These are phyloP conservation scores for Aquilaria agallochum DNA, from an alignment of 441 rosid species.

Conservation along the genomic window DNA sequence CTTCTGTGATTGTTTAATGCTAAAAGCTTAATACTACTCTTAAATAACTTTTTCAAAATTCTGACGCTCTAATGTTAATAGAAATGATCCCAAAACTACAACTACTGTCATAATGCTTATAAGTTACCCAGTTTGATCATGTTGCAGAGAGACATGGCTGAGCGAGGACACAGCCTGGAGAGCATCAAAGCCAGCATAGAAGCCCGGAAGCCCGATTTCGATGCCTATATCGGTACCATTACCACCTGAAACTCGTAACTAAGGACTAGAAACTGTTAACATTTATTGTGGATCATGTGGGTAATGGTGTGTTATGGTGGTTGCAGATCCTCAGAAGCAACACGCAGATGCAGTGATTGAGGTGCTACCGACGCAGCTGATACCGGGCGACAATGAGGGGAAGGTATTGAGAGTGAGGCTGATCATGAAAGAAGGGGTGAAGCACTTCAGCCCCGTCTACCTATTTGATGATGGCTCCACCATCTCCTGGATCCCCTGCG, in stretches of 20 bases:
- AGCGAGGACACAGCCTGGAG: constrained; percentile 97
- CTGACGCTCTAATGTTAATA: too few species aligned
- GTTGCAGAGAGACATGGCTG: constrained; percentile 94
- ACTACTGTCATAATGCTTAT: too few species aligned
- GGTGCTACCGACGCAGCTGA: constrained; percentile 84
- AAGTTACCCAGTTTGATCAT: not conserved
- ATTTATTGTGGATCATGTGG: not conserved
- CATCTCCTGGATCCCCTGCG: constrained; percentile 93
- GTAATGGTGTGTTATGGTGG: not conserved
- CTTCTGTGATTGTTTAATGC: not conserved
- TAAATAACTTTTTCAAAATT: too few species aligned
- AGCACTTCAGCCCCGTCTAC: constrained; percentile 83
- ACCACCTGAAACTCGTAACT: not conserved
- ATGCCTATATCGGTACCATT: constrained; percentile 81
- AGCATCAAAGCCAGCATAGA: constrained; percentile 96
- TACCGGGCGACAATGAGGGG: constrained; percentile 90
- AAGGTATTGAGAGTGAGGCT: constrained; percentile 84
- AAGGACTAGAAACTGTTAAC: not conserved
- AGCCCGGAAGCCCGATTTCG: constrained; percentile 93
- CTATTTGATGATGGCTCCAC: constrained; percentile 95
- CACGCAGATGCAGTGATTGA: constrained; percentile 94
- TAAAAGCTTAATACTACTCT: not conserved
- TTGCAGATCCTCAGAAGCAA: constrained; percentile 92
- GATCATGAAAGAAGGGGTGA: constrained; percentile 95
- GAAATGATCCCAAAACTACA: too few species aligned